These are phyloP conservation scores for Zalerion maritima DNA, from an alignment of 495 filamentous ascomycete genomes.

Conservation along the genomic window DNA sequence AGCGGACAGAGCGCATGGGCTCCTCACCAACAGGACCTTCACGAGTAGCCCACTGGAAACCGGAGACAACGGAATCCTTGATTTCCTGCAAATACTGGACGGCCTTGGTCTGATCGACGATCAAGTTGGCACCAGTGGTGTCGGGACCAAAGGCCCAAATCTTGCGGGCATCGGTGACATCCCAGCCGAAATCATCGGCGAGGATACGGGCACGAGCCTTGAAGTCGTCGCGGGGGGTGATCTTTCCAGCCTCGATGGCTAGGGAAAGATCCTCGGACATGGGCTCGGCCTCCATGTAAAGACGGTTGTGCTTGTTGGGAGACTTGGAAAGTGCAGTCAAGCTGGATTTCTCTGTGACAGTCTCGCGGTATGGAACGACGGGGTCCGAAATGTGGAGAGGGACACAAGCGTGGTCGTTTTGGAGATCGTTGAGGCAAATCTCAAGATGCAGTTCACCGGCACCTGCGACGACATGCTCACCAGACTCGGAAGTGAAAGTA, in stretches of 20 bases:
- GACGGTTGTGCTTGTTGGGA: constrained; percentile 99
- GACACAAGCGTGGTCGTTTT: constrained; percentile 98
- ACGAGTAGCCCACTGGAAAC: constrained; percentile 98
- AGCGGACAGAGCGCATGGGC: constrained; percentile 91
- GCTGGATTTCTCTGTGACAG: constrained; percentile 63
- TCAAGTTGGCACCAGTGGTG: constrained; percentile 91
- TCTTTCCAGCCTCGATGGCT: constrained; percentile 85
- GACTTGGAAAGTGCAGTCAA: constrained; percentile 99
- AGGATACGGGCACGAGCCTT: constrained; percentile 95
- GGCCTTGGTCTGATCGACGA: constrained; percentile 99
- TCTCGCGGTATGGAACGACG: constrained; percentile 96
- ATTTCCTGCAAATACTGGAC: constrained; percentile 99
- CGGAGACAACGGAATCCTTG: constrained; percentile 98
- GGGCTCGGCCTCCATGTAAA: constrained; percentile 85
- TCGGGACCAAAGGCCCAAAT: constrained; percentile 99
- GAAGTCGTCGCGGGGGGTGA: constrained; percentile 94
- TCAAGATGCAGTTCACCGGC: constrained; percentile 98
- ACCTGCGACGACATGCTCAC: constrained; percentile 98
- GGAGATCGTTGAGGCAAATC: constrained; percentile 99
- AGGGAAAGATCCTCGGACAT: constrained; percentile 79
- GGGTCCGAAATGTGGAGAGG: constrained; percentile 93
- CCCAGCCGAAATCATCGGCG: constrained; percentile 96
- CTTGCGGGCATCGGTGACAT: constrained; percentile 99
- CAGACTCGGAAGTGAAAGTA: constrained; percentile 72
- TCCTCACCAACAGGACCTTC: constrained; percentile 97